Evolutionary conservation across 495 filamentous ascomycete genomes (phyloP).

Genomic region (Aspergillus asperescens): DNA sequence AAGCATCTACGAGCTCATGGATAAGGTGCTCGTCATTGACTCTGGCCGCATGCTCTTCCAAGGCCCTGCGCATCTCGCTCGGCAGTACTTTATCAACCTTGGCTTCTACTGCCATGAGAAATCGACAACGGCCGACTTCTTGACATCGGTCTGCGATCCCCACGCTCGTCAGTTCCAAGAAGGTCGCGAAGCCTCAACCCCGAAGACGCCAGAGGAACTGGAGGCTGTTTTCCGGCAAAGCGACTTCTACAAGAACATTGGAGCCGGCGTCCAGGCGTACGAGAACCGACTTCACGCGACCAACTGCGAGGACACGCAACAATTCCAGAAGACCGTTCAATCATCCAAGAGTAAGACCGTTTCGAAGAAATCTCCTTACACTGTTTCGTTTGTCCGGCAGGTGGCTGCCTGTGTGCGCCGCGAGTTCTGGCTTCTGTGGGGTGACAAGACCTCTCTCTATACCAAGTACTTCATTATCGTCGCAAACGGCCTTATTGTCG

Average conservation of each 20-base stretch:
- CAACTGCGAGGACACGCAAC: slow-evolving; percentile 56
- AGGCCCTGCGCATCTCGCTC: slow-evolving; percentile 57
- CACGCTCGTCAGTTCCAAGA: slow-evolving; percentile 59
- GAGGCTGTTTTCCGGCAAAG: slow-evolving; percentile 55
- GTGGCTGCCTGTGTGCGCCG: slow-evolving; percentile 65
- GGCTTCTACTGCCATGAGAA: slow-evolving; percentile 63
- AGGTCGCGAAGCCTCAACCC: slow-evolving; percentile 57
- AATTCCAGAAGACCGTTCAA: slow-evolving; percentile 64
- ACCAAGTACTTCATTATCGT: slow-evolving; percentile 77
- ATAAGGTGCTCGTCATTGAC: slow-evolving; percentile 67
- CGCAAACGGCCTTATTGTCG: slow-evolving; percentile 67
- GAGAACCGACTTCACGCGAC: slow-evolving; percentile 56
- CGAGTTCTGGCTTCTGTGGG: slow-evolving; percentile 71
- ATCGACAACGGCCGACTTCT: slow-evolving; percentile 67
- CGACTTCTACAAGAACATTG: slow-evolving; percentile 46
- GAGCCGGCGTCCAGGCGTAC: slow-evolving; percentile 54
- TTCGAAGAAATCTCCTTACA: slow-evolving; percentile 63
- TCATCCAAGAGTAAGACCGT: slow-evolving; percentile 63
- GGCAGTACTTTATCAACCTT: slow-evolving; percentile 62
- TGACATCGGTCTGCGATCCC: slow-evolving; percentile 73
- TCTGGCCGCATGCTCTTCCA: slow-evolving; percentile 61
- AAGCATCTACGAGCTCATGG: slow-evolving; percentile 77
- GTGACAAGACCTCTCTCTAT: slow-evolving; percentile 66
- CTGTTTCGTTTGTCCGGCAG: slow-evolving; percentile 63
- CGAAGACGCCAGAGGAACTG: slow-evolving; percentile 60